Evolutionary conservation across 129 eudicot species (phyloP).

Genomic region (Pittosporum tobira): DNA sequence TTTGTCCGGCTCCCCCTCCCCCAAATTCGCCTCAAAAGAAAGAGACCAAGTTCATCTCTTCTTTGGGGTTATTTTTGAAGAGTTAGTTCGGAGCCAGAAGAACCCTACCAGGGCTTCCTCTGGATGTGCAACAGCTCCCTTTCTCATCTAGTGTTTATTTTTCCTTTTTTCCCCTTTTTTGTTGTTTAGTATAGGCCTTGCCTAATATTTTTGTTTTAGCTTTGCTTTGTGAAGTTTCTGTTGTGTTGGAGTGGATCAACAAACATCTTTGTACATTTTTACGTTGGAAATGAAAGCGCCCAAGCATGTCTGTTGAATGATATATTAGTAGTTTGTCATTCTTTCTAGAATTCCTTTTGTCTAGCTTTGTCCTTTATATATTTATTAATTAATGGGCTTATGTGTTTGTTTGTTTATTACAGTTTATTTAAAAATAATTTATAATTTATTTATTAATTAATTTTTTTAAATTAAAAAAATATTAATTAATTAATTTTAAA

Average conservation of each 20-base stretch:
- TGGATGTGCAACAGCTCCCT: conserved; percentile 19
- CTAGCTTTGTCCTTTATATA: too few relatives aligned
- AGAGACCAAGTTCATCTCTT: conserved; percentile 34
- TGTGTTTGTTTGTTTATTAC: too few relatives aligned
- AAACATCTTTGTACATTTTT: too few relatives aligned
- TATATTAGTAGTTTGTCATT: too few relatives aligned
- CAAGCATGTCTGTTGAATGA: neutral
- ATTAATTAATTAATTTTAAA: too few relatives aligned
- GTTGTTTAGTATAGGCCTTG: conserved; percentile 3
- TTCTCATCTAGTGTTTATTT: neutral
- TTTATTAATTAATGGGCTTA: too few relatives aligned
- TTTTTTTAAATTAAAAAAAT: too few relatives aligned
- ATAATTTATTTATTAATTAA: too few relatives aligned
- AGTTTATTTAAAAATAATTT: too few relatives aligned
- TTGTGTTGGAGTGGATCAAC: conserved; percentile 14
- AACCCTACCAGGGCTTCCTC: conserved; percentile 3
- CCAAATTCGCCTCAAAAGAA: conserved; percentile 23
- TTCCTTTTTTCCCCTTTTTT: neutral
- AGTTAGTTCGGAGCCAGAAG: conserved; percentile 20
- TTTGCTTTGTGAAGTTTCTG: conserved; percentile 15
- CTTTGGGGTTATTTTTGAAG: conserved; percentile 22
- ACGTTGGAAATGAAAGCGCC: conserved; percentile 9
- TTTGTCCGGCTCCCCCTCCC: conserved; percentile 9
- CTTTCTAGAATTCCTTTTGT: too few relatives aligned
- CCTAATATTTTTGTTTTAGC: neutral